Base-by-base conservation (phyloP, 768 basidiomycete genomes). In the Boletellus sp. region DNA sequence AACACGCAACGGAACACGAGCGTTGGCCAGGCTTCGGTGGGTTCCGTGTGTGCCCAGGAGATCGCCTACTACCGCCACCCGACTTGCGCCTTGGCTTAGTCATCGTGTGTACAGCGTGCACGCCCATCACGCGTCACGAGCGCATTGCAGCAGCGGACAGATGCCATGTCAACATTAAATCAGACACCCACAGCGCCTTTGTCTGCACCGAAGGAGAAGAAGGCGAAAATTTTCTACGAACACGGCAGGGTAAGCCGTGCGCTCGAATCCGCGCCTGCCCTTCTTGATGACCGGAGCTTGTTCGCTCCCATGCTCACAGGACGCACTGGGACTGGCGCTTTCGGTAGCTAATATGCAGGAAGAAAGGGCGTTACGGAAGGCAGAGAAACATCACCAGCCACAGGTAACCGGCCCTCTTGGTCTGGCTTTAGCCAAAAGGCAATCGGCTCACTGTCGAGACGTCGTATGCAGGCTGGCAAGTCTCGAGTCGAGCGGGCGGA, bases 291-390 rank as follows among this genome's bases (percentile, higher is more conserved):
- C 52, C 47, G 49, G 54, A 35, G 11, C 54, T 57, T 57, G 53
- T 50, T 47, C 42, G 48, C 42, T 51, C 50, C 49, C 46, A 52
- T 47, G 35, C 42, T 39, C 48, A 48, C 54, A 80, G 80, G 78
- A 79, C 53, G 72, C 73, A 6, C 55, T 78, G 50, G 64, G 63
- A 44, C 62, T 81, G 12, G 80, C 79, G n/a, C 57, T 67, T 51
- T 72, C 72, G 33, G 78, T 81, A 60, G 74, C 66, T n/a, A 60
- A 60, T 31, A 59, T 54, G 15, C 74, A 78, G 52, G 79, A 81
- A 63, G 59, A 77, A 57, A 78, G 73, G 47, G 54, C 68, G 6
- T 60, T 64, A 44, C 65, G 55, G 8, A 78, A 71, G 58, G 64
- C 63, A 45, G 69, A 70, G 56, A 77, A 68, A 57, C 69, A 65